phyloP scores from a whole-genome alignment of 2,329 filamentous ascomycete species.

The Arthrobotrys sinensis region DNA sequence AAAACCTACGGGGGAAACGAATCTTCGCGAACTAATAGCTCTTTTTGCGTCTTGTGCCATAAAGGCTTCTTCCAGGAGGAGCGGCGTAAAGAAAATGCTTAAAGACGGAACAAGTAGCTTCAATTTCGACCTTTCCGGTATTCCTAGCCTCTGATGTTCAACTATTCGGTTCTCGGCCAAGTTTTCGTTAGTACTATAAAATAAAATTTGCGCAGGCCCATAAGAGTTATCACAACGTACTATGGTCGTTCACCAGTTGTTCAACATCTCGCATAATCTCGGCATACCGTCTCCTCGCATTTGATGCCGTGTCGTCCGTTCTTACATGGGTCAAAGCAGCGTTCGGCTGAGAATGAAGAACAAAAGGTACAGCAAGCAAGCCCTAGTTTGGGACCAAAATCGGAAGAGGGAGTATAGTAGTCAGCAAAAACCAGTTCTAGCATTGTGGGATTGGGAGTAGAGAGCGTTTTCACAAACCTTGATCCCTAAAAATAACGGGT shows the following conservation, averaged over 20 bases:
- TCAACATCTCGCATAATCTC: slow-evolving; percentile 97
- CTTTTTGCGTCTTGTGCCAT: slow-evolving; percentile 88
- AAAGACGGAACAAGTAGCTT: slow-evolving; percentile 91
- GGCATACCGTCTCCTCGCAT: slow-evolving; percentile 88
- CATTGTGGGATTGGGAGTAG: neutral
- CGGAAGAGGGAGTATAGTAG: neutral
- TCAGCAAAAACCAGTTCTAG: neutral
- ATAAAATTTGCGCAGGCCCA: neutral
- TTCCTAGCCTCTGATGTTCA: slow-evolving; percentile 77
- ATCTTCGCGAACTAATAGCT: slow-evolving; percentile 89
- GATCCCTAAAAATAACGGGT: slow-evolving; percentile 31
- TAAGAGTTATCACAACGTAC: slow-evolving; percentile 69
- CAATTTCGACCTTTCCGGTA: slow-evolving; percentile 84
- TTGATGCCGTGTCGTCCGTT: slow-evolving; percentile 78
- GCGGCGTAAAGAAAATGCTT: slow-evolving; percentile 91
- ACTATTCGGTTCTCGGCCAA: slow-evolving; percentile 70
- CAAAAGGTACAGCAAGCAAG: slow-evolving; percentile 93
- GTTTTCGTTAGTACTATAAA: slow-evolving; percentile 7
- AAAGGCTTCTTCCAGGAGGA: slow-evolving; percentile 91
- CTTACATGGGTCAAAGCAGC: slow-evolving; percentile 82
- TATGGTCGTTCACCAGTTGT: slow-evolving; percentile 90
- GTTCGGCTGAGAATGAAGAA: slow-evolving; percentile 94
- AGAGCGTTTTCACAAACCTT: slow-evolving; percentile 25
- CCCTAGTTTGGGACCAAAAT: slow-evolving; percentile 71
- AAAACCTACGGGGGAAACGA: slow-evolving; percentile 79